Conservation (phyloP, 2,329 filamentous ascomycete genomes). For the Ophiognomonia clavigignenti-juglandacearum region DNA sequence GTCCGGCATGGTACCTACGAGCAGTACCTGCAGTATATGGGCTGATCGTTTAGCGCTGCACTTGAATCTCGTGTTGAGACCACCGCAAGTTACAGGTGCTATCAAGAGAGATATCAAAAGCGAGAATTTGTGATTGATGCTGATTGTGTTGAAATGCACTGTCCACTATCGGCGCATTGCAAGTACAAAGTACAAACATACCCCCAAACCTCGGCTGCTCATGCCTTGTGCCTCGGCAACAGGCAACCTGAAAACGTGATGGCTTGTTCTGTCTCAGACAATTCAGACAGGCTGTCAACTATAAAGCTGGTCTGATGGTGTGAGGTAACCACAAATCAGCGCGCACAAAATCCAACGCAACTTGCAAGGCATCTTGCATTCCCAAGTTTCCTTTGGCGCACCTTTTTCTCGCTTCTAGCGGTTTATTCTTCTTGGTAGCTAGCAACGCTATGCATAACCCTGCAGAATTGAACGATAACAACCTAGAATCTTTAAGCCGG, state of each 20-base stretch:
- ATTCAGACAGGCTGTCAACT: neutral
- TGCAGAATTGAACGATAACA: too few relatives aligned
- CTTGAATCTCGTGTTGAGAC: too few relatives aligned
- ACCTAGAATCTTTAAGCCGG: too few relatives aligned
- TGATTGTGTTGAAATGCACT: neutral
- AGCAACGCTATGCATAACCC: too few relatives aligned
- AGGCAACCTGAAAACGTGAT: neutral
- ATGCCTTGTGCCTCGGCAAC: neutral
- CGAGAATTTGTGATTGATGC: neutral
- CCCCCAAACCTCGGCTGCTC: neutral
- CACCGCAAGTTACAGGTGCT: neutral
- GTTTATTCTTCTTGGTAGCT: too few relatives aligned
- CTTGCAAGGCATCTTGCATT: too few relatives aligned
- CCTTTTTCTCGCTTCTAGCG: neutral
- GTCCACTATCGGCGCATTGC: too few relatives aligned
- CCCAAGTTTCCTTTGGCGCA: neutral
- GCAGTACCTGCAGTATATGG: neutral
- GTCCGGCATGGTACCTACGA: neutral
- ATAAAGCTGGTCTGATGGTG: neutral
- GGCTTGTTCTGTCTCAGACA: neutral
- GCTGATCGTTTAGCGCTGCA: too few relatives aligned
- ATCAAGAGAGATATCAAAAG: neutral
- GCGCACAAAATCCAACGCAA: too few relatives aligned
- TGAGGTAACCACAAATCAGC: too few relatives aligned
- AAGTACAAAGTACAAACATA: too few relatives aligned